Percentiles rank a stretch among this genome's conserved stretches.
Evolutionary conservation across 768 basidiomycete genomes (phyloP).

Genomic region (Rhodosporidiobolus sp.): DNA sequence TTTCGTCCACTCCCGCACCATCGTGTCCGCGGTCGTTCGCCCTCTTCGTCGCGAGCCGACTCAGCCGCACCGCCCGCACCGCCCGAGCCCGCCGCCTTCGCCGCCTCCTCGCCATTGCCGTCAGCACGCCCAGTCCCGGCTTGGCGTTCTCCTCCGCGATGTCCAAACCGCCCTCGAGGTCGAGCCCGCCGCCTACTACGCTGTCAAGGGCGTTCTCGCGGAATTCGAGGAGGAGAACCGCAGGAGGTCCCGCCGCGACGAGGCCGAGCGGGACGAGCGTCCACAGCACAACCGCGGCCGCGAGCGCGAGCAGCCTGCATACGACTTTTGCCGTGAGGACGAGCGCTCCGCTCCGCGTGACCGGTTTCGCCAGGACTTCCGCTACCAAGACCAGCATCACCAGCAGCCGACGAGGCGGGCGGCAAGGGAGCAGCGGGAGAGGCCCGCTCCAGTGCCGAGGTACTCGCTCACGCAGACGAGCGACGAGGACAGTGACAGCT

Average conservation of each 20-base stretch:
- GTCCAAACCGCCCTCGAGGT: background rate
- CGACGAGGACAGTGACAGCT: background rate
- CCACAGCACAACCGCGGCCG: background rate
- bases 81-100: background rate
- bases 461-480: slow-evolving; percentile 5
- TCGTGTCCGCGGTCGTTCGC: background rate
- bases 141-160: background rate
- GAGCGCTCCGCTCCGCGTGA: too few relatives aligned
- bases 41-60: background rate
- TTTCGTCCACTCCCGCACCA: slow-evolving; percentile 3
- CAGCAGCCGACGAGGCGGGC: background rate
- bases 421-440: background rate
- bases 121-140: too few relatives aligned
- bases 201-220: slow-evolving; percentile 15
- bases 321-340: too few relatives aligned
- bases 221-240: slow-evolving; percentile 14
- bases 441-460: background rate
- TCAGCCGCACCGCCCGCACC: background rate
- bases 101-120: background rate
- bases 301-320: background rate
- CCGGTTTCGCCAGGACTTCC: too few relatives aligned
- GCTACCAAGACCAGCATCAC: too few relatives aligned
- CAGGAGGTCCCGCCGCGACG: background rate
- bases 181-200: slow-evolving; percentile 20
- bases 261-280: background rate